phyloP scores from a whole-genome alignment of 1,284 basidiomycete species.

The Irpex sp. region DNA sequence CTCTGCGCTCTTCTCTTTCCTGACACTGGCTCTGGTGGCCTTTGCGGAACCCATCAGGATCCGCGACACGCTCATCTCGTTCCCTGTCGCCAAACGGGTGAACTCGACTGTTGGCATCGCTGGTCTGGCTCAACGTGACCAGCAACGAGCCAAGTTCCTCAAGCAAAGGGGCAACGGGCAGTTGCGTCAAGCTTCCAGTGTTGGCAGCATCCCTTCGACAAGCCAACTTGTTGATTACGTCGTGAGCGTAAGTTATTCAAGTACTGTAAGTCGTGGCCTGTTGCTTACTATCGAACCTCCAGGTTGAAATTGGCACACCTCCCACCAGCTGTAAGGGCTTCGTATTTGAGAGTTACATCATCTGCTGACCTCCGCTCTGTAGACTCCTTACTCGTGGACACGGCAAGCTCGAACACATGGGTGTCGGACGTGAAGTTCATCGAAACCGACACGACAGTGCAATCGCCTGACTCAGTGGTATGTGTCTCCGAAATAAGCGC shows the following conservation, averaged over 20 bases:
- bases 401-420: slow-evolving; percentile 60
- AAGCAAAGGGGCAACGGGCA: slow-evolving; percentile 29
- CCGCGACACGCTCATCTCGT: slow-evolving; percentile 35
- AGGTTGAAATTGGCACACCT: slow-evolving; percentile 30
- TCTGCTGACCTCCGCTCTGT: background rate
- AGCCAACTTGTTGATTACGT: slow-evolving; percentile 34
- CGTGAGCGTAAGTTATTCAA: slow-evolving; percentile 20
- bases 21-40: slow-evolving; percentile 39
- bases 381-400: slow-evolving; percentile 29
- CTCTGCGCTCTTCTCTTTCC: slow-evolving; percentile 11
- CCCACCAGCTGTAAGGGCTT: slow-evolving; percentile 28
- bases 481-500: slow-evolving; percentile 15
- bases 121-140: slow-evolving; percentile 50
- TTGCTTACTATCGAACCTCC: background rate
- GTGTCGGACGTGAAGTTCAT: slow-evolving; percentile 45
- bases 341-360: background rate
- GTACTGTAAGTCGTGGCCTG: background rate
- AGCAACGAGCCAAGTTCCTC: slow-evolving; percentile 43
- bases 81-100: slow-evolving; percentile 47
- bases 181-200: slow-evolving; percentile 24
- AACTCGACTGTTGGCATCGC: slow-evolving; percentile 38
- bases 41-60: slow-evolving; percentile 40
- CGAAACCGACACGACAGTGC: slow-evolving; percentile 43
- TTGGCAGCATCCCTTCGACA: slow-evolving; percentile 33
- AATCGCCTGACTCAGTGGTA: slow-evolving; percentile 36